Evolutionary conservation across 176 grass and related monocot genomes (phyloP).

Genomic region (Dendrocalamus sinicus): DNA sequence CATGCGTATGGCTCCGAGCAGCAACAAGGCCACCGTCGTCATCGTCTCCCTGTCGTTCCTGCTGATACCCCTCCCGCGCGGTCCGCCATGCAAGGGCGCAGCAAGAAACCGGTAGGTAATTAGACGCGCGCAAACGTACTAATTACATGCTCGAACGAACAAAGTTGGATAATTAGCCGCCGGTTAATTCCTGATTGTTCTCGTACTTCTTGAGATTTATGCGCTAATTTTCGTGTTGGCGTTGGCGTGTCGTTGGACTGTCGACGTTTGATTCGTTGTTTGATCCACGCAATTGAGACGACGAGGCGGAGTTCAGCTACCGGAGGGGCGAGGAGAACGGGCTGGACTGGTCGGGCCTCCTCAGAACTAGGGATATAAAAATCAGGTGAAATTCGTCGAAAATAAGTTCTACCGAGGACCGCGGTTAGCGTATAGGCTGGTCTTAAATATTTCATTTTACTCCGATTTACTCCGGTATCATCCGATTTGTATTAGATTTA

Average conservation of each 20-base stretch:
- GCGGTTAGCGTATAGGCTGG: too few species aligned
- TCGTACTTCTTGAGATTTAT: background rate
- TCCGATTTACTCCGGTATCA: too few species aligned
- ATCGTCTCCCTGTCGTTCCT: background rate
- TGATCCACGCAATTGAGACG: constrained; percentile 33
- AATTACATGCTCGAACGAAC: background rate
- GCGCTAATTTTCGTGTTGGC: background rate
- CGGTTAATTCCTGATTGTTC: background rate
- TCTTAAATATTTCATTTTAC: too few species aligned
- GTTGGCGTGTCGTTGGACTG: background rate
- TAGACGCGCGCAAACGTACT: background rate
- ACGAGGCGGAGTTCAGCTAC: constrained; percentile 70
- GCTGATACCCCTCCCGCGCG: background rate
- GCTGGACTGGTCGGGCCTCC: constrained; percentile 61
- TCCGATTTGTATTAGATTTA: too few species aligned
- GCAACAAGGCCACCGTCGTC: background rate
- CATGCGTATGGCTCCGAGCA: background rate
- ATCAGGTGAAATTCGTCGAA: too few species aligned
- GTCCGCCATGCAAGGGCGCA: constrained; percentile 22
- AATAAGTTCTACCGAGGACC: too few species aligned
- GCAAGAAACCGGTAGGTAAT: constrained; percentile 45
- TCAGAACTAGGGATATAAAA: too few species aligned
- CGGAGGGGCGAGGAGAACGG: constrained; percentile 33
- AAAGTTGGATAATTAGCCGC: too few species aligned
- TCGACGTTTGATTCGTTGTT: background rate